Evolutionary conservation across 495 filamentous ascomycete species (phyloP).

Genomic region (Gamarada debralockiae): DNA sequence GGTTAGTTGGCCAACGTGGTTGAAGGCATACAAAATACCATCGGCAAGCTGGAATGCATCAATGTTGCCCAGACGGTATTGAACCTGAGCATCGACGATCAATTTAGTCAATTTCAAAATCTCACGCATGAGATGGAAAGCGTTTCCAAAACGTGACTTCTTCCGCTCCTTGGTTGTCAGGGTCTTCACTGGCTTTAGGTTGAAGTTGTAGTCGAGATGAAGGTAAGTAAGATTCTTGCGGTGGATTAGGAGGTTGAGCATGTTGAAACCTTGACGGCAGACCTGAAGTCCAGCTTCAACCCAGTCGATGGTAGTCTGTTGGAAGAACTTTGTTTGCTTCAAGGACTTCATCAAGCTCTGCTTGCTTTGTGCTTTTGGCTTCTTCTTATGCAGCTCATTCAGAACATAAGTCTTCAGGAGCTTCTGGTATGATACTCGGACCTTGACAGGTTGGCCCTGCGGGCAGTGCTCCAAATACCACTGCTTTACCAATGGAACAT

Average conservation of each 20-base stretch:
- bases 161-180: conserved; percentile 99
- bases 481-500: conserved; percentile 96
- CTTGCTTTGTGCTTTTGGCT: conserved; percentile 91
- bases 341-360: conserved; percentile 86
- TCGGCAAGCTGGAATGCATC: conserved; percentile 99
- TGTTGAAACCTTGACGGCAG: conserved; percentile 98
- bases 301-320: conserved; percentile 99
- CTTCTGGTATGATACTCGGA: conserved; percentile 99
- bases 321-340: conserved; percentile 98
- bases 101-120: conserved; percentile 97
- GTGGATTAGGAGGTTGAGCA: conserved; percentile 97
- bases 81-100: conserved; percentile 97
- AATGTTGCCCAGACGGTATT: conserved; percentile 97
- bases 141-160: conserved; percentile 99
- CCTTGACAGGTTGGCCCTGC: conserved; percentile 90
- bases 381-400: conserved; percentile 93
- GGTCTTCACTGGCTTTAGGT: conserved; percentile 98
- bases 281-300: conserved; percentile 98
- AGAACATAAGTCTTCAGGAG: conserved; percentile 94
- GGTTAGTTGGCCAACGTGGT: conserved; percentile 97
- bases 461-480: conserved; percentile 98
- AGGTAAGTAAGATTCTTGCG: conserved; percentile 98
- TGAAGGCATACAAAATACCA: conserved; percentile 98
- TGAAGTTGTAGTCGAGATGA: conserved; percentile 99
- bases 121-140: conserved; percentile 98